Conservation (phyloP, 805 yeast genomes). For the Zygoascus tannicola region DNA sequence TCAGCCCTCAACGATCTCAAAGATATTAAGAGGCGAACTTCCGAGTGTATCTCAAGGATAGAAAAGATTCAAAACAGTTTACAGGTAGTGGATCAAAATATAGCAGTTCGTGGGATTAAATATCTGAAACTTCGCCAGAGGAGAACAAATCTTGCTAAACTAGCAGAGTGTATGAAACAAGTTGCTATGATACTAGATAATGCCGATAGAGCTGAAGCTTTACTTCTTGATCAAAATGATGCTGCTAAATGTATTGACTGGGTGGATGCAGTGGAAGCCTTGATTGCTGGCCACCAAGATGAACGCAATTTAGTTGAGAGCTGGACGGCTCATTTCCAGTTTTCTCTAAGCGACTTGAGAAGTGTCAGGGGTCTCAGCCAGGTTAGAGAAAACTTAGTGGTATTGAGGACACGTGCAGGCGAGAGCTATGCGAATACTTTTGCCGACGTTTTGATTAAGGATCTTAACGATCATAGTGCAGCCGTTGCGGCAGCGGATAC, state of each 20-base stretch:
- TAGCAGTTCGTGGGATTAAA: slow-evolving; percentile 42
- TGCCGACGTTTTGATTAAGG: slow-evolving; percentile 45
- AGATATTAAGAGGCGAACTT: slow-evolving; percentile 43
- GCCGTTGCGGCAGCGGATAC: slow-evolving; percentile 41
- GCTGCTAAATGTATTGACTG: slow-evolving; percentile 48
- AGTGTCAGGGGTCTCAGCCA: slow-evolving; percentile 42
- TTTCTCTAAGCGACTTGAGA: slow-evolving; percentile 35
- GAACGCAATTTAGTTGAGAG: slow-evolving; percentile 6
- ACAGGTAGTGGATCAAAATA: slow-evolving; percentile 37
- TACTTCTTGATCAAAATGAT: slow-evolving; percentile 35
- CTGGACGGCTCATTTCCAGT: slow-evolving; percentile 17
- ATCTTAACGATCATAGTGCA: slow-evolving; percentile 51
- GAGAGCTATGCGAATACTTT: slow-evolving; percentile 55
- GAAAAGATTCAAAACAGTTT: slow-evolving; percentile 40
- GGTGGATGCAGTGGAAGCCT: slow-evolving; percentile 46
- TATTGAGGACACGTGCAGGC: slow-evolving; percentile 57
- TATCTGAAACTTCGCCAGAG: slow-evolving; percentile 42
- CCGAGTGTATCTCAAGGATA: slow-evolving; percentile 40
- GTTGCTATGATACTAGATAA: slow-evolving; percentile 38
- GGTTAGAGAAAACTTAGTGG: slow-evolving; percentile 44
- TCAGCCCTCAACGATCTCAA: slow-evolving; percentile 74
- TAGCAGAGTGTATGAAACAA: slow-evolving; percentile 56
- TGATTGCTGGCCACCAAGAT: slow-evolving; percentile 45
- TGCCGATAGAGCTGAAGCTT: slow-evolving; percentile 41
- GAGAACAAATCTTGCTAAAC: slow-evolving; percentile 47